A percentile compares a stretch with the other conserved stretches of the same genome.
Conservation (phyloP, 371 early-diverging fungal species). For the Blastocladiella emersonii region DNA sequence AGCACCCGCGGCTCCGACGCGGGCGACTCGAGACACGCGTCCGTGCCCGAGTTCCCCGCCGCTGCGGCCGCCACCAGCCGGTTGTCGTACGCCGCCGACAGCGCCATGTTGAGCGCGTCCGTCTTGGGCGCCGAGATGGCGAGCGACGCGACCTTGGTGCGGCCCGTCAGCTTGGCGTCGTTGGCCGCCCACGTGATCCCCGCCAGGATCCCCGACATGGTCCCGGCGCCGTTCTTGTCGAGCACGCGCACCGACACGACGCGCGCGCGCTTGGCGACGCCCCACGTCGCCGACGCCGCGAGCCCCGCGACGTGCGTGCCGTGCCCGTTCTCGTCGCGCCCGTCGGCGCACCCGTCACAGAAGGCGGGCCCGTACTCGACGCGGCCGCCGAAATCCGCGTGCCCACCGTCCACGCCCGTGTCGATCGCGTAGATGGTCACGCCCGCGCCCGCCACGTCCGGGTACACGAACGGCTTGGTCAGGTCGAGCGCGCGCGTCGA, state of each 20-base stretch:
- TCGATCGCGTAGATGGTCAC: conserved; percentile 3
- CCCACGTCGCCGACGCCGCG: conserved; percentile 42
- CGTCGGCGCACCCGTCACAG: background rate
- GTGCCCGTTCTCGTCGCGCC: background rate
- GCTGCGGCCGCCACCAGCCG: conserved; percentile 40
- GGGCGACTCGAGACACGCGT: conserved; percentile 30
- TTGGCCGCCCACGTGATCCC: conserved; percentile 12
- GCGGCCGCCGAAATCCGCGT: conserved; percentile 1
- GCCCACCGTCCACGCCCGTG: background rate
- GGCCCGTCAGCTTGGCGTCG: background rate
- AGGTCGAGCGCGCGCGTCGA: conserved; percentile 2
- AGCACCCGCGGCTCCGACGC: conserved; percentile 20
- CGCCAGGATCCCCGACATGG: conserved; percentile 10
- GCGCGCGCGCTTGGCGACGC: conserved; percentile 52
- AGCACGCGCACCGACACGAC: conserved; percentile 51
- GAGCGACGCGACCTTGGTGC: conserved; percentile 38
- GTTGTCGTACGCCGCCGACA: conserved; percentile 19
- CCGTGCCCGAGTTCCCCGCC: conserved; percentile 36
- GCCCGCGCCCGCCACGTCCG: background rate
- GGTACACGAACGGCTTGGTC: background rate
- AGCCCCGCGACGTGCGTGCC: conserved; percentile 13
- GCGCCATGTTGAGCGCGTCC: conserved; percentile 30
- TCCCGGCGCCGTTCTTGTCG: conserved; percentile 15
- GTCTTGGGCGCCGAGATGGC: conserved; percentile 32
- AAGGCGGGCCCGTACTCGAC: background rate